Conservation (phyloP, 805 yeast species). For the Metschnikowia cubensis region DNA sequence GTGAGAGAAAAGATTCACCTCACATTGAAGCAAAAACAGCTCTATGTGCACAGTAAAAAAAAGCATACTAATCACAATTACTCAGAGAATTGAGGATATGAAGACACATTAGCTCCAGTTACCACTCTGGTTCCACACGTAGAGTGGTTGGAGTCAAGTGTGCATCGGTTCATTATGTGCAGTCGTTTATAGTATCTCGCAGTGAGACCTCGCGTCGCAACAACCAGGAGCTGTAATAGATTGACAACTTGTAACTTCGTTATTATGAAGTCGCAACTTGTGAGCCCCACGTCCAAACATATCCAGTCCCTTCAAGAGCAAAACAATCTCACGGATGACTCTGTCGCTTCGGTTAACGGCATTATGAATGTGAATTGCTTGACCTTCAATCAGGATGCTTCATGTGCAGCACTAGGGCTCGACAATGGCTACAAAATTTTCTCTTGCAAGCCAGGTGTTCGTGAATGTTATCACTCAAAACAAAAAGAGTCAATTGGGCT, state of each 20-base stretch:
- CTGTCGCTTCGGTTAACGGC: not conserved
- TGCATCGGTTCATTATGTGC: not conserved
- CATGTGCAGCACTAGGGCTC: slow-evolving; percentile 74
- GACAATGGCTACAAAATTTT: slow-evolving; percentile 64
- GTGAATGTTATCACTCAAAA: slow-evolving; percentile 37
- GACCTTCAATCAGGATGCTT: slow-evolving; percentile 82
- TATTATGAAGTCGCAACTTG: slow-evolving; percentile 2
- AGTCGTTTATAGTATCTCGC: too few species aligned
- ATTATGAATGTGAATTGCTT: slow-evolving; percentile 32
- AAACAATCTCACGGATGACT: not conserved
- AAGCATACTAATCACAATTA: too few species aligned
- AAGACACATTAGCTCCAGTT: too few species aligned
- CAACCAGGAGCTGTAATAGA: not conserved
- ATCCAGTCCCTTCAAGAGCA: not conserved
- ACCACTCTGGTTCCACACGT: too few species aligned
- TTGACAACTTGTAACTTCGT: not conserved
- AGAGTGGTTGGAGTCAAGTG: not conserved
- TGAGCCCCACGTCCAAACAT: slow-evolving; percentile 1
- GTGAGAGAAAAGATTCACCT: too few species aligned
- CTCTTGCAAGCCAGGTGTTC: slow-evolving; percentile 80
- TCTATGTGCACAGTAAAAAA: too few species aligned
- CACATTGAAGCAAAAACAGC: too few species aligned
- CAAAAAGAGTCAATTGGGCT: slow-evolving; percentile 56
- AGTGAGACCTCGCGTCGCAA: not conserved
- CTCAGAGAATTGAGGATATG: too few species aligned